Conservation (phyloP, 2,329 filamentous ascomycete genomes). For the Leptosphaerulina australis region DNA sequence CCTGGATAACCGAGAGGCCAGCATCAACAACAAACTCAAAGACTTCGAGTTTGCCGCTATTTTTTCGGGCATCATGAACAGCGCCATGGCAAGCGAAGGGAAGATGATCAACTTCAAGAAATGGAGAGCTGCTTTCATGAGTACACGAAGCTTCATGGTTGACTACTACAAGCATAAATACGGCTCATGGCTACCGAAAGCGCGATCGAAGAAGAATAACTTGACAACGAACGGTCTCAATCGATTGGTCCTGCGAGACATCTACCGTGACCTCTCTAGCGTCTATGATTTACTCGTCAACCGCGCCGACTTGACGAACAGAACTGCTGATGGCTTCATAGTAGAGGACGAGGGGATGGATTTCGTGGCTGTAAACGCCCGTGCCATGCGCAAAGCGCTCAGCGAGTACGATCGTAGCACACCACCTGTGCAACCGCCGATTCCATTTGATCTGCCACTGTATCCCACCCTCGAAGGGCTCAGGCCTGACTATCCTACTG, state of each 20-base stretch:
- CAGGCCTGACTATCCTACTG: constrained; percentile 66
- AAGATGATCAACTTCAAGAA: constrained; percentile 80
- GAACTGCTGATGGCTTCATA: constrained; percentile 72
- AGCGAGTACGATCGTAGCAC: constrained; percentile 88
- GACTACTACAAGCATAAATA: constrained; percentile 71
- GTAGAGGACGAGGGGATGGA: constrained; percentile 59
- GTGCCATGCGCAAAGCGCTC: constrained; percentile 78
- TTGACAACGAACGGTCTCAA: constrained; percentile 88
- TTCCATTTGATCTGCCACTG: constrained; percentile 86
- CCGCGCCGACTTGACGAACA: constrained; percentile 75
- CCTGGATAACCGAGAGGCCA: constrained; percentile 72
- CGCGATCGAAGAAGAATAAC: constrained; percentile 87
- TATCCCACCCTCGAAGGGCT: constrained; percentile 73
- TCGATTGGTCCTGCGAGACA: constrained; percentile 75
- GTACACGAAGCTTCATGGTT: constrained; percentile 75
- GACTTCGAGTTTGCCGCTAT: constrained; percentile 91
- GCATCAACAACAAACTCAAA: constrained; percentile 74
- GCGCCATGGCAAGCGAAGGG: constrained; percentile 76
- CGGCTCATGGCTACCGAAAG: constrained; percentile 88
- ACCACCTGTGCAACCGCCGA: constrained; percentile 86
- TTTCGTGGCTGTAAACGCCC: constrained; percentile 63
- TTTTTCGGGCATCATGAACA: constrained; percentile 86
- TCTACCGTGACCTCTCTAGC: constrained; percentile 85
- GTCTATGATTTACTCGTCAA: constrained; percentile 91
- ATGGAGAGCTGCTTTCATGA: constrained; percentile 77